phyloP scores from a whole-genome alignment of 1,284 basidiomycete species.

The Ceratobasidium sp. region DNA sequence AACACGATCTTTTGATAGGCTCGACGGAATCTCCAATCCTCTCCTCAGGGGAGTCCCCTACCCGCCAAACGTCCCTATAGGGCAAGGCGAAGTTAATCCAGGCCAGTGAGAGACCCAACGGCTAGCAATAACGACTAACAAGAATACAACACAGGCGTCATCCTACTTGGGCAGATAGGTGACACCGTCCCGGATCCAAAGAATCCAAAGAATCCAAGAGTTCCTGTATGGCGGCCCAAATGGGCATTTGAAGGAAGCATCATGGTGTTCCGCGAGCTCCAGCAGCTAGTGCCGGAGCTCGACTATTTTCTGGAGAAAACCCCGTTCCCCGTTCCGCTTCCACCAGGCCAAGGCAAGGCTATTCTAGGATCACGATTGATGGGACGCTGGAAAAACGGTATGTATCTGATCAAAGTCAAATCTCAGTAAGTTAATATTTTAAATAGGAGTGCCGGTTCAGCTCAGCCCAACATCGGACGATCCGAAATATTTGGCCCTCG shows the following conservation, averaged over 20 bases:
- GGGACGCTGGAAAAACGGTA: slow-evolving; percentile 14
- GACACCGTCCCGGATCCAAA: not conserved
- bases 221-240: not conserved
- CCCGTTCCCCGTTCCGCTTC: not conserved
- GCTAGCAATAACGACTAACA: not conserved
- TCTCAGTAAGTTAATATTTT: too few species aligned
- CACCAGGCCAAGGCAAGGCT: not conserved
- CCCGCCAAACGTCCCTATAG: not conserved
- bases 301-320: not conserved
- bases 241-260: slow-evolving; percentile 14
- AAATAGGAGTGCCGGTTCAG: slow-evolving; percentile 57
- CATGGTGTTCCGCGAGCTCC: slow-evolving; percentile 14
- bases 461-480: slow-evolving; percentile 55
- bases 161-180: not conserved
- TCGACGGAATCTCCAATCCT: slow-evolving; percentile 10
- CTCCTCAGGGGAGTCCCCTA: not conserved
- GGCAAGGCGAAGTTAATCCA: not conserved
- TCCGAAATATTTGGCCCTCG: slow-evolving; percentile 52
- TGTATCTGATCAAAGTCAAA: too few species aligned
- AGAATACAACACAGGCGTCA: not conserved
- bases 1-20: not conserved
- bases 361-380: not conserved
- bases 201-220: too few species aligned
- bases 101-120: not conserved
- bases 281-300: slow-evolving; percentile 7